Conservation (phyloP, 2,329 filamentous ascomycete genomes). For the Penicillium sp. region DNA sequence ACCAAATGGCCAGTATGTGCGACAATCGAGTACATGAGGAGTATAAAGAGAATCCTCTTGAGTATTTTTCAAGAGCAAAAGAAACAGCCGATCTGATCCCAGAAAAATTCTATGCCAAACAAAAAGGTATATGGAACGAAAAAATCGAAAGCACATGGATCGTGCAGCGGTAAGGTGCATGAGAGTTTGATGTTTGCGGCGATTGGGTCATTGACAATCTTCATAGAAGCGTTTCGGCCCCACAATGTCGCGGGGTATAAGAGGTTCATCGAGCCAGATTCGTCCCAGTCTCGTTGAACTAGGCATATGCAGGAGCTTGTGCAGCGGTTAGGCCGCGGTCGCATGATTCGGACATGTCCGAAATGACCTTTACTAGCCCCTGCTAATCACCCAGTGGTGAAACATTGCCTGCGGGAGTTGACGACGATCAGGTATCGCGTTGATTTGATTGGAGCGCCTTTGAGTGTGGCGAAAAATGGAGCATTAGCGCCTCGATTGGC, state of each 20-base stretch:
- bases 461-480: conserved; percentile 10
- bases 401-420: conserved; percentile 3
- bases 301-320: background rate
- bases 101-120: conserved; percentile 5
- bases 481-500: conserved; percentile 10
- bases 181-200: background rate
- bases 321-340: conserved; percentile 14
- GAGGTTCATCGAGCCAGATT: background rate
- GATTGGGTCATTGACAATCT: background rate
- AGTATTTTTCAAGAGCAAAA: background rate
- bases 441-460: conserved; percentile 16
- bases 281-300: background rate
- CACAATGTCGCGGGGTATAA: background rate
- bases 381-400: conserved; percentile 9
- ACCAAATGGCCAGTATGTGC: conserved; percentile 12
- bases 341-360: conserved; percentile 3
- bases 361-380: background rate
- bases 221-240: background rate
- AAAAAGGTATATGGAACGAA: conserved; percentile 8
- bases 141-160: background rate
- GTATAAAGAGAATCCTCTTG: background rate
- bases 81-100: background rate
- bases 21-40: conserved; percentile 5
- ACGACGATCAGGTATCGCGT: conserved; percentile 3
- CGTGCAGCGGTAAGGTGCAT: background rate